Evolutionary conservation across 2,329 filamentous ascomycete genomes (phyloP).

Genomic region (Claviceps sorghi): DNA sequence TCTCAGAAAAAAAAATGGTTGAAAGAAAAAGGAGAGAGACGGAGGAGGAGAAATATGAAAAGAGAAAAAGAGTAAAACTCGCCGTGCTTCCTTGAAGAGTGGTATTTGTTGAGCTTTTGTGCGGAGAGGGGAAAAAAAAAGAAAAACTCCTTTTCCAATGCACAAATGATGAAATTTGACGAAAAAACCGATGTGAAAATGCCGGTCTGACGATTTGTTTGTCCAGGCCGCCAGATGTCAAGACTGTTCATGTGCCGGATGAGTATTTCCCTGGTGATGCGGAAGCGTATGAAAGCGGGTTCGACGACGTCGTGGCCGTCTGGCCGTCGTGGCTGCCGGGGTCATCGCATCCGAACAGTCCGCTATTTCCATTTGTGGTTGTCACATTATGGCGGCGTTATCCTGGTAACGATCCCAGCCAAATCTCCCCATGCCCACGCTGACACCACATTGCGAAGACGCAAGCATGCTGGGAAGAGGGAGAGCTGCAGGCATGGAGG

Average conservation of each 20-base stretch:
- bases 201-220: too few relatives aligned
- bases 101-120: conserved; percentile 22
- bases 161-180: conserved; percentile 14
- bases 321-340: conserved; percentile 11
- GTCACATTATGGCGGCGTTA: conserved; percentile 78
- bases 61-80: conserved; percentile 17
- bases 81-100: conserved; percentile 14
- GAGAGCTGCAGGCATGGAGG: conserved; percentile 54
- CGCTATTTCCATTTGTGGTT: conserved; percentile 36
- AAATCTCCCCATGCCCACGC: conserved; percentile 56
- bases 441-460: conserved; percentile 63
- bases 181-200: conserved; percentile 19
- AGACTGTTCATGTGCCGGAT: not conserved
- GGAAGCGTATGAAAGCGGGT: conserved; percentile 17
- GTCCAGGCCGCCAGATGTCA: not conserved
- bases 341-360: conserved; percentile 34
- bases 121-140: too few relatives aligned
- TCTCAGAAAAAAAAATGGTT: too few relatives aligned
- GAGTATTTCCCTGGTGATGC: conserved; percentile 8
- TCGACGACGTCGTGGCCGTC: not conserved
- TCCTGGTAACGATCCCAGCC: conserved; percentile 79
- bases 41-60: conserved; percentile 11
- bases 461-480: conserved; percentile 78
- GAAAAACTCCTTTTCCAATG: conserved; percentile 29
- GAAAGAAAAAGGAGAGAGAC: too few relatives aligned